Percentiles rank a stretch among this genome's conserved stretches.
Evolutionary conservation across 169 alveolate genomes (phyloP).

Genomic region (Theileria parva): DNA sequence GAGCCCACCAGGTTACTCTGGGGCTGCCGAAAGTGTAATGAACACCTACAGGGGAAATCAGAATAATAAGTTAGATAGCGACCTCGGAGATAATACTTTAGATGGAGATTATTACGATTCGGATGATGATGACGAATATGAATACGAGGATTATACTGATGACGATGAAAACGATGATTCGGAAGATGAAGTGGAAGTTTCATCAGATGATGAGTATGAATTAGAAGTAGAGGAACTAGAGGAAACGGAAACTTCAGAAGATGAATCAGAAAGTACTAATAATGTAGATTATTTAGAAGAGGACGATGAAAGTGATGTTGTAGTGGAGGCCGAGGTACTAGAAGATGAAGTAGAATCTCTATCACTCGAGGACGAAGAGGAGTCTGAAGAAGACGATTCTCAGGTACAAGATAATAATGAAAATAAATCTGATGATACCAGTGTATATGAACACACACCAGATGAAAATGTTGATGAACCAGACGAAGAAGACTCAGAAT

Average conservation of each 20-base stretch:
- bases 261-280: too few species aligned
- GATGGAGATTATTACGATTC: not conserved
- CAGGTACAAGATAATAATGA: too few species aligned
- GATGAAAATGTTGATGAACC: too few species aligned
- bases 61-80: not conserved
- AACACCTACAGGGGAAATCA: not conserved
- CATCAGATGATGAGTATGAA: not conserved
- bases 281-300: too few species aligned
- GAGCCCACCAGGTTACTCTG: not conserved
- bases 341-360: too few species aligned
- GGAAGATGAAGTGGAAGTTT: not conserved
- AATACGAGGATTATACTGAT: not conserved
- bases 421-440: too few species aligned
- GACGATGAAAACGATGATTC: not conserved
- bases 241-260: not conserved
- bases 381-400: too few species aligned
- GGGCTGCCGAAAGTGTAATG: not conserved
- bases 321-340: not conserved
- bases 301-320: not conserved
- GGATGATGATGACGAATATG: not conserved
- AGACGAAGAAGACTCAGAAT: too few species aligned
- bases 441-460: too few species aligned
- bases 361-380: too few species aligned
- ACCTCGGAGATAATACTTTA: not conserved
- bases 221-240: not conserved